Conservation (phyloP, 352 stramenopile genomes). For the Phytophthora podocarpi region DNA sequence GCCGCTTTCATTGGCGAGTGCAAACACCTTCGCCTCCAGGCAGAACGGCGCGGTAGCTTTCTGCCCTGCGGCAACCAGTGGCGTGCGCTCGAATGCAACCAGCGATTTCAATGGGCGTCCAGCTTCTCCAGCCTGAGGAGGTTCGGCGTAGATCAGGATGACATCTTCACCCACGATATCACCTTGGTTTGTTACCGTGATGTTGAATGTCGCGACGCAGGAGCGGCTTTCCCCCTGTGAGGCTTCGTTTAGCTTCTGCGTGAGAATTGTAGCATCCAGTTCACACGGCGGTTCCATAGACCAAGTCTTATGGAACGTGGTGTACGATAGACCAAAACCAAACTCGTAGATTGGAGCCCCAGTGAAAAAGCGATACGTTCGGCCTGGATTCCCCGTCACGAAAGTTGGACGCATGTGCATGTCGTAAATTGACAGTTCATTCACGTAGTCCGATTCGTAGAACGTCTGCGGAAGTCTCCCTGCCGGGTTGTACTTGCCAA, state of each 20-base stretch:
- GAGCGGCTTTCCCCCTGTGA: not conserved
- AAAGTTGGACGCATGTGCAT: slow-evolving; percentile 86
- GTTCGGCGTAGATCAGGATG: slow-evolving; percentile 44
- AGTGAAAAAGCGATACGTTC: slow-evolving; percentile 88
- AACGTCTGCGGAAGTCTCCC: slow-evolving; percentile 78
- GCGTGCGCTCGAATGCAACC: slow-evolving; percentile 59
- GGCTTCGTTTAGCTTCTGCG: slow-evolving; percentile 10
- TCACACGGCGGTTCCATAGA: slow-evolving; percentile 7
- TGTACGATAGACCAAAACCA: slow-evolving; percentile 84
- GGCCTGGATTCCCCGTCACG: slow-evolving; percentile 60
- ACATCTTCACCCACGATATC: slow-evolving; percentile 44
- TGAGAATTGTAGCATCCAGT: slow-evolving; percentile 16
- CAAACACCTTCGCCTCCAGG: slow-evolving; percentile 45
- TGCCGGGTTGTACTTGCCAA: slow-evolving; percentile 71
- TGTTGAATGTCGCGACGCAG: slow-evolving; percentile 27
- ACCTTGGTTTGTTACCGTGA: slow-evolving; percentile 56
- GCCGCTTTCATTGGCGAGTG: slow-evolving; percentile 42
- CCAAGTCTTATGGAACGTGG: slow-evolving; percentile 60
- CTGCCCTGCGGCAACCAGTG: slow-evolving; percentile 31
- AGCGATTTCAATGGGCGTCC: slow-evolving; percentile 57
- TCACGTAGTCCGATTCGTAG: slow-evolving; percentile 55
- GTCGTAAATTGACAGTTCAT: slow-evolving; percentile 69
- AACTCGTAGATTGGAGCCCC: slow-evolving; percentile 73
- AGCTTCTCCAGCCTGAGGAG: slow-evolving; percentile 32
- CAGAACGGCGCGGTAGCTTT: slow-evolving; percentile 35